phyloP scores from a whole-genome alignment of 805 yeast genomes.

The Yamadazyma paraphyllophila region DNA sequence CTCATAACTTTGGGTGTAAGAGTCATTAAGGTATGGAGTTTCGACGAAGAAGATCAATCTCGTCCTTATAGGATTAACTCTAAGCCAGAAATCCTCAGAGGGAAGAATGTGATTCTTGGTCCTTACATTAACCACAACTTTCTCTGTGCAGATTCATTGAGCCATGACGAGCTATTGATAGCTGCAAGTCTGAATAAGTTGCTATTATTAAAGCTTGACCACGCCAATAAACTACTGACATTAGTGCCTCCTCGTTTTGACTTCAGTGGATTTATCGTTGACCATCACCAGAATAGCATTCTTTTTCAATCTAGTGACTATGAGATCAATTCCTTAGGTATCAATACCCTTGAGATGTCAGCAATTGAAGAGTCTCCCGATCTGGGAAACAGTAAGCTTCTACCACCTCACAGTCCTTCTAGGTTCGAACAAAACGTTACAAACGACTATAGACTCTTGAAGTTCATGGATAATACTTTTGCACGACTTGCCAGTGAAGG shows the following conservation, averaged over 20 bases:
- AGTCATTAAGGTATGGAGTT: conserved; percentile 61
- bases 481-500: conserved; percentile 35
- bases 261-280: neutral
- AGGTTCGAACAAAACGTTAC: conserved; percentile 20
- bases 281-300: neutral
- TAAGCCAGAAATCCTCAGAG: conserved; percentile 39
- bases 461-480: conserved; percentile 21
- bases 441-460: conserved; percentile 28
- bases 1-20: conserved; percentile 61
- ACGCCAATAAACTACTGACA: neutral
- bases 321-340: neutral
- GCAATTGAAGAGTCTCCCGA: neutral
- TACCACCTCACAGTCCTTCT: conserved; percentile 8
- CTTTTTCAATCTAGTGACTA: neutral
- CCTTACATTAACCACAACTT: conserved; percentile 49
- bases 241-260: neutral
- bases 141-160: conserved; percentile 33
- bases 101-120: conserved; percentile 60
- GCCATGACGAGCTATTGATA: conserved; percentile 35
- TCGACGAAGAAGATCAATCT: conserved; percentile 22
- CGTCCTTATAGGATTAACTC: neutral
- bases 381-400: neutral
- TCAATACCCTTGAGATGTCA: neutral
- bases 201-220: conserved; percentile 22
- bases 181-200: conserved; percentile 33